Conservation (phyloP, 495 filamentous ascomycete genomes). For the Penicillium atrosanguineum region DNA sequence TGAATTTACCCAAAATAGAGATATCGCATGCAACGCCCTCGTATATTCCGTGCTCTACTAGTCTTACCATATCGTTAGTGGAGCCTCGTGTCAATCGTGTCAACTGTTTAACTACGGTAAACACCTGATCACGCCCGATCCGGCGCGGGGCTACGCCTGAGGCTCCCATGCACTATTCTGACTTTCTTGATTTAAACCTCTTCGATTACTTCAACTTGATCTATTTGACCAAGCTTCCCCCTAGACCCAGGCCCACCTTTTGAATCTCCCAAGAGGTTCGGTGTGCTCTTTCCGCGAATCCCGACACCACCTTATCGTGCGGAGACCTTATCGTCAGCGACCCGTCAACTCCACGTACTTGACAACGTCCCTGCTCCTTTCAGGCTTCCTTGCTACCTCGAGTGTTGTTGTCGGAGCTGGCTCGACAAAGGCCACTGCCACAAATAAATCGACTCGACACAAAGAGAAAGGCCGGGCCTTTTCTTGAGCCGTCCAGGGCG, state of each 20-base stretch:
- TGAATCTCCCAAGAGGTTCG: background rate
- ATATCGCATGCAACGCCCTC: background rate
- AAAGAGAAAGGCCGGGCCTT: background rate
- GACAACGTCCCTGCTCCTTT: background rate
- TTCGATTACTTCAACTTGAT: background rate
- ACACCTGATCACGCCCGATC: slow-evolving; percentile 15
- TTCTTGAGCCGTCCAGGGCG: background rate
- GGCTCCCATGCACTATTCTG: background rate
- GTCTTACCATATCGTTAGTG: background rate
- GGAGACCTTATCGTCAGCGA: slow-evolving; percentile 22
- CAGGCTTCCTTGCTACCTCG: background rate
- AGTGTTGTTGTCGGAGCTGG: background rate
- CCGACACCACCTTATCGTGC: slow-evolving; percentile 19
- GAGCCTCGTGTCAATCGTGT: too few relatives aligned
- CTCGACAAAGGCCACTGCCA: background rate
- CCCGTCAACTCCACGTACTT: slow-evolving; percentile 5
- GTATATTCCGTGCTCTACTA: background rate
- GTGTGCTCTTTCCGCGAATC: slow-evolving; percentile 6
- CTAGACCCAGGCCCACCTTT: background rate
- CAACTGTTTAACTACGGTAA: background rate
- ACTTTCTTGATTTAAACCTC: slow-evolving; percentile 3
- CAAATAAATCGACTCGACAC: background rate
- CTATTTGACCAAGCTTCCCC: background rate
- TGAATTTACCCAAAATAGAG: slow-evolving; percentile 8
- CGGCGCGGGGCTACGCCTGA: slow-evolving; percentile 10